Conservation (phyloP, 208 protist genomes). For the Trypanosoma cruzi region DNA sequence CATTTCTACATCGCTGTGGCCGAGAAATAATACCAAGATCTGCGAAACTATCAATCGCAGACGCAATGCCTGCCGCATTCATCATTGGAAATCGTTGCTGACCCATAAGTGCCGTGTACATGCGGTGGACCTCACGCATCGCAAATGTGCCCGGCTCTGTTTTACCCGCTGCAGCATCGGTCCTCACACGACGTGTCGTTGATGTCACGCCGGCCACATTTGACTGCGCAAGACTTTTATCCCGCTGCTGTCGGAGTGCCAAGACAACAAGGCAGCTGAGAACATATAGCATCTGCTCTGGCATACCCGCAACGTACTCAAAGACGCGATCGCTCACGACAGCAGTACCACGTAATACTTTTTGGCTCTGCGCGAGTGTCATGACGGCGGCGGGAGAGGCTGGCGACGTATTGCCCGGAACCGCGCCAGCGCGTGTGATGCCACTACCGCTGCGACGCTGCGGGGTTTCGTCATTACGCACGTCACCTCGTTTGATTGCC, state of each 20-base stretch:
- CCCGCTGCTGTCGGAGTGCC: constrained; percentile 44
- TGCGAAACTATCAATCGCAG: constrained; percentile 58
- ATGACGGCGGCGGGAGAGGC: constrained; percentile 5
- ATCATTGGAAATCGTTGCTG: constrained; percentile 69
- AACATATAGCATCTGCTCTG: constrained; percentile 77
- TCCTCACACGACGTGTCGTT: neutral
- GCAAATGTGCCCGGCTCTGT: constrained; percentile 41
- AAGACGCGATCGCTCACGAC: constrained; percentile 57
- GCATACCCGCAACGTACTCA: constrained; percentile 60
- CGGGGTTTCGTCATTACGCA: constrained; percentile 2
- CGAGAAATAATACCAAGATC: constrained; percentile 76
- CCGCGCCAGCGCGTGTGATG: neutral
- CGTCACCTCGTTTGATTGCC: neutral
- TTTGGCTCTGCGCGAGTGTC: constrained; percentile 52
- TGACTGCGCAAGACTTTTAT: constrained; percentile 32
- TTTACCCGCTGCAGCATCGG: neutral
- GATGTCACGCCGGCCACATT: constrained; percentile 17
- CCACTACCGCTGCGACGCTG: neutral
- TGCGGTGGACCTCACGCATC: constrained; percentile 56
- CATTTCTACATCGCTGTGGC: constrained; percentile 57
- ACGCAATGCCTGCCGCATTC: constrained; percentile 48
- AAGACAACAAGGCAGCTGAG: constrained; percentile 80
- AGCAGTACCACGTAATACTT: constrained; percentile 35
- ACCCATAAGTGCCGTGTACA: constrained; percentile 75
- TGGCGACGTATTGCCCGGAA: neutral